A percentile compares a stretch with the other conserved stretches of the same genome.
phyloP scores from a whole-genome alignment of 2,329 filamentous ascomycete genomes.

The Colletotrichum acutatum region DNA sequence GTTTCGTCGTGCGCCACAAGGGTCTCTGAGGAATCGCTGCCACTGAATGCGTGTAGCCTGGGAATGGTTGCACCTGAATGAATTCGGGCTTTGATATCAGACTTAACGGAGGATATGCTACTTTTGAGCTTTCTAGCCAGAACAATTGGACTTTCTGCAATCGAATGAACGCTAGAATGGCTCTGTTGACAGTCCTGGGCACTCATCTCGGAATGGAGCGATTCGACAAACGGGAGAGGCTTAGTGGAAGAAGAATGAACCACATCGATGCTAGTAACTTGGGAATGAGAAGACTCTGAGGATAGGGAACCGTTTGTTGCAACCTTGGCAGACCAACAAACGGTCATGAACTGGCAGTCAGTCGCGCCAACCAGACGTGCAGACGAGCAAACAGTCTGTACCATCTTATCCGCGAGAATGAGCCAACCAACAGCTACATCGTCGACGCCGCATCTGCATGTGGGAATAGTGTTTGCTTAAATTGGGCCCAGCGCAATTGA shows the following conservation, averaged over 20 bases:
- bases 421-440: not conserved
- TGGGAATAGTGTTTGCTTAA: slow-evolving; percentile 1
- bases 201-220: slow-evolving; percentile 13
- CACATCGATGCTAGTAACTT: not conserved
- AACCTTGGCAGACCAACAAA: slow-evolving; percentile 2
- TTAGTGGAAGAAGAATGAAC: not conserved
- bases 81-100: not conserved
- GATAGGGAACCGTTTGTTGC: not conserved
- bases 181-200: not conserved
- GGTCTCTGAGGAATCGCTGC: not conserved
- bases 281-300: not conserved
- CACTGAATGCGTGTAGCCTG: not conserved
- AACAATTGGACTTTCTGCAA: not conserved
- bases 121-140: not conserved
- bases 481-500: not conserved
- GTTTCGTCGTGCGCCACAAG: not conserved
- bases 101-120: not conserved
- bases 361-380: not conserved
- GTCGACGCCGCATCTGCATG: not conserved
- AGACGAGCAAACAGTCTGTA: slow-evolving; percentile 10
- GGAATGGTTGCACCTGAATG: too few relatives aligned
- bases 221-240: not conserved
- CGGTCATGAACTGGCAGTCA: not conserved
- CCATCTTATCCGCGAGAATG: not conserved
- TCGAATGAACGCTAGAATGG: slow-evolving; percentile 3